Conservation (phyloP, 2,329 filamentous ascomycete genomes). For the Penicillium sp. region DNA sequence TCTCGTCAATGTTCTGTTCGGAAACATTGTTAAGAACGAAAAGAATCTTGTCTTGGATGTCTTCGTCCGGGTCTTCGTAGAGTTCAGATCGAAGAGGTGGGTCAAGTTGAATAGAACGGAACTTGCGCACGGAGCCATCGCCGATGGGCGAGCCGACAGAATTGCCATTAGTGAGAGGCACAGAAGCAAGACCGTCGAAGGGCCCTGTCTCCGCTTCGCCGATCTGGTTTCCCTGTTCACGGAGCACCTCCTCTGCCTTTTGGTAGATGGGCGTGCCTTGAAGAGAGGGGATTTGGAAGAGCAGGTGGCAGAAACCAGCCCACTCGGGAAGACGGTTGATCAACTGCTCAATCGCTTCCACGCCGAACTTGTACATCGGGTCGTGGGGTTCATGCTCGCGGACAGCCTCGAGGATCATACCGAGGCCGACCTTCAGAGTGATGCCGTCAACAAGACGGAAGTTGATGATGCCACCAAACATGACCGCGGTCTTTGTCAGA, state of each 20-base stretch:
- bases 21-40: slow-evolving; percentile 97
- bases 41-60: slow-evolving; percentile 82
- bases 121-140: slow-evolving; percentile 61
- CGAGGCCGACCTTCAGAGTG: slow-evolving; percentile 83
- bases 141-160: slow-evolving; percentile 52
- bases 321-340: slow-evolving; percentile 76
- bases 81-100: slow-evolving; percentile 53
- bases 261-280: slow-evolving; percentile 76
- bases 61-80: slow-evolving; percentile 74
- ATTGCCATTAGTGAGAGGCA: slow-evolving; percentile 59
- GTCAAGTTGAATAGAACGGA: slow-evolving; percentile 69
- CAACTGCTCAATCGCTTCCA: slow-evolving; percentile 87
- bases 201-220: slow-evolving; percentile 46
- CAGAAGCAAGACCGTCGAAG: slow-evolving; percentile 29
- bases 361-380: slow-evolving; percentile 95
- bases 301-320: slow-evolving; percentile 84
- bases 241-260: slow-evolving; percentile 71
- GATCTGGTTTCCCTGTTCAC: slow-evolving; percentile 53
- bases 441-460: slow-evolving; percentile 84
- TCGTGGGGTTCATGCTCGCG: slow-evolving; percentile 72
- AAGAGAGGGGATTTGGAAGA: slow-evolving; percentile 71
- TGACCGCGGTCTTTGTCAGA: slow-evolving; percentile 83
- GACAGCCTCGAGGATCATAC: slow-evolving; percentile 95
- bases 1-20: slow-evolving; percentile 72
- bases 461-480: slow-evolving; percentile 94